These are phyloP conservation scores for Oryza meyeriana DNA, from an alignment of 176 grass and related monocot species.

Conservation along the genomic window DNA sequence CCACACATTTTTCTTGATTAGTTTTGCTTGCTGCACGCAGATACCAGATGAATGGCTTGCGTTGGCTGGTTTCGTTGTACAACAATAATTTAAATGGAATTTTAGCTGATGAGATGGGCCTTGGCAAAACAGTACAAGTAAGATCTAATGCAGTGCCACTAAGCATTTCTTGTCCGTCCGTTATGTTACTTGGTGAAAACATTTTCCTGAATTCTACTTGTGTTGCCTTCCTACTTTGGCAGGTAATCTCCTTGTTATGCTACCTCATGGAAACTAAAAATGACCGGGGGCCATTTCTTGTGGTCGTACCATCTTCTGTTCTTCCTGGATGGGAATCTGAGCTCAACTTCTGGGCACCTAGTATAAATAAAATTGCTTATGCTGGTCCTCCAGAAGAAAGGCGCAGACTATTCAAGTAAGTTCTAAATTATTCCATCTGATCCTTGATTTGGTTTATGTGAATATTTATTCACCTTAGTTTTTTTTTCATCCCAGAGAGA, in stretches of 20 bases:
- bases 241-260: constrained; percentile 96
- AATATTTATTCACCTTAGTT: constrained; percentile 41
- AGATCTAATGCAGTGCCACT: constrained; percentile 30
- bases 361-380: constrained; percentile 98
- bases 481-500: constrained; percentile 66
- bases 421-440: constrained; percentile 24
- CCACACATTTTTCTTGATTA: constrained; percentile 16
- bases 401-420: constrained; percentile 90
- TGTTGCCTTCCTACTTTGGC: constrained; percentile 27
- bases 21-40: constrained; percentile 43
- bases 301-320: constrained; percentile 96
- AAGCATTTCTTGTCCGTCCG: constrained; percentile 11
- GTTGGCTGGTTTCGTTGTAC: constrained; percentile 96
- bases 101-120: constrained; percentile 99
- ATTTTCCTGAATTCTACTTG: constrained; percentile 1
- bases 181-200: constrained; percentile 6
- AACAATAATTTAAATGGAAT: constrained; percentile 99
- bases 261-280: constrained; percentile 99
- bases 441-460: background rate
- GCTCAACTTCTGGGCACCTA: constrained; percentile 93
- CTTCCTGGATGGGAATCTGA: constrained; percentile 92
- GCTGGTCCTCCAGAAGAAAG: constrained; percentile 98
- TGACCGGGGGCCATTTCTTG: constrained; percentile 93
- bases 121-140: constrained; percentile 99
- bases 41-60: constrained; percentile 98